Percentiles rank a stretch among this genome's conserved stretches.
Conservation (phyloP, 148 eudicot genomes). For the Simmondsia chinensis region DNA sequence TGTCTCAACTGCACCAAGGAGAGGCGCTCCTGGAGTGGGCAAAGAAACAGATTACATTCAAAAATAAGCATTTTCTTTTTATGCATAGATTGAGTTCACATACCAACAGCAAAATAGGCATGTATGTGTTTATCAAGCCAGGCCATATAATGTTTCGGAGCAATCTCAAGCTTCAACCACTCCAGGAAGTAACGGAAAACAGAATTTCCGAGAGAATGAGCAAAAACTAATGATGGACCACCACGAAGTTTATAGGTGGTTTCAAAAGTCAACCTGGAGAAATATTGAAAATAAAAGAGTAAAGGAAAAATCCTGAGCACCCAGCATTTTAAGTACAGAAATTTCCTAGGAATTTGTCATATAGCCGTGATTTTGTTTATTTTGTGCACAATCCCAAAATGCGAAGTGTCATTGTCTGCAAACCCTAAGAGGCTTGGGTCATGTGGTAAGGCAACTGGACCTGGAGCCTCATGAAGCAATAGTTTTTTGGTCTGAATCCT, state of each 20-base stretch:
- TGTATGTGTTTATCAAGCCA: conserved; percentile 96
- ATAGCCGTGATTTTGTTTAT: too few species aligned
- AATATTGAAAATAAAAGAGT: neutral
- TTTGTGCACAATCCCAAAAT: too few species aligned
- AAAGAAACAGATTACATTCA: too few species aligned
- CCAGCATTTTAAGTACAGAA: too few species aligned
- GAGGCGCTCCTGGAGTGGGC: conserved; percentile 85
- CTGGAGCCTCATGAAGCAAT: too few species aligned
- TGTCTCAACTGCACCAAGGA: conserved; percentile 75
- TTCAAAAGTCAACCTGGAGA: conserved; percentile 85
- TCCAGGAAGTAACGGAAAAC: conserved; percentile 95
- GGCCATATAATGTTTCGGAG: conserved; percentile 71
- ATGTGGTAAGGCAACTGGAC: too few species aligned
- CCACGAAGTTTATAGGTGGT: conserved; percentile 90
- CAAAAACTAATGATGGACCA: conserved; percentile 91
- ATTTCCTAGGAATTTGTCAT: too few species aligned
- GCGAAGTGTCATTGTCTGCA: too few species aligned
- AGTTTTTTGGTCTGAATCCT: too few species aligned
- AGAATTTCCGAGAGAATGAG: conserved; percentile 91
- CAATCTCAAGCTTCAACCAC: conserved; percentile 95
- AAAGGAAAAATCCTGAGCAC: too few species aligned
- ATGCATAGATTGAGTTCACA: conserved; percentile 9
- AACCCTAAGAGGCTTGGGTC: too few species aligned
- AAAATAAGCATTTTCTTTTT: too few species aligned
- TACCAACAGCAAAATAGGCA: conserved; percentile 99